phyloP scores from a whole-genome alignment of 257 asterid genomes.

The Phtheirospermum japonicum region DNA sequence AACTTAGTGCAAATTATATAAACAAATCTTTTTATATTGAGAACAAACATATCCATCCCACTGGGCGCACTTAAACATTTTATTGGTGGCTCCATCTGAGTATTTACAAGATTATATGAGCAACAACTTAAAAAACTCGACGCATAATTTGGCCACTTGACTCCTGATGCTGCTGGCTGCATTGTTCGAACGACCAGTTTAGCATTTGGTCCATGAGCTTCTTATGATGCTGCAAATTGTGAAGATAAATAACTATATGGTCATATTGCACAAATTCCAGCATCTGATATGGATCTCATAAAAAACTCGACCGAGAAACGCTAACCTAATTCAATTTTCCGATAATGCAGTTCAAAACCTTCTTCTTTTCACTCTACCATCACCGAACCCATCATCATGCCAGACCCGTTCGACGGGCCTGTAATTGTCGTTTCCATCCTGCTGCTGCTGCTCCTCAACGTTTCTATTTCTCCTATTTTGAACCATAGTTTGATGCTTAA shows the following conservation, averaged over 20 bases:
- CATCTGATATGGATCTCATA: conserved; percentile 20
- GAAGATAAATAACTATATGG: background rate
- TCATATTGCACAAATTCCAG: conserved; percentile 7
- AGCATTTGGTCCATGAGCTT: background rate
- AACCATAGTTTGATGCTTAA: conserved; percentile 48
- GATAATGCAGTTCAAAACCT: conserved; percentile 48
- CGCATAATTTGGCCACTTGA: conserved; percentile 16
- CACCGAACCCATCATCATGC: conserved; percentile 66
- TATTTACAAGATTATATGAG: conserved; percentile 30
- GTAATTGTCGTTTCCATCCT: conserved; percentile 40
- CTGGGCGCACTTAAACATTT: conserved; percentile 22
- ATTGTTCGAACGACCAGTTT: background rate
- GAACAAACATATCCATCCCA: conserved; percentile 24
- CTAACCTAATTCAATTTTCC: conserved; percentile 9
- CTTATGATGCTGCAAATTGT: conserved; percentile 14
- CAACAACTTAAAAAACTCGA: conserved; percentile 23
- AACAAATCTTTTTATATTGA: conserved; percentile 21
- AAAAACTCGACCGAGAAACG: conserved; percentile 20
- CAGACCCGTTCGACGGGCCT: conserved; percentile 55
- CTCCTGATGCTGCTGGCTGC: too few species aligned
- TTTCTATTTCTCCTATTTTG: conserved; percentile 52
- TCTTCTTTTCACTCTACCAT: conserved; percentile 64
- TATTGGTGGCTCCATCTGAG: conserved; percentile 24
- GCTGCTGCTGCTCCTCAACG: conserved; percentile 52
- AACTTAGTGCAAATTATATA: conserved; percentile 18